phyloP scores from a whole-genome alignment of 495 filamentous ascomycete species.

The Talaromyces adpressus region DNA sequence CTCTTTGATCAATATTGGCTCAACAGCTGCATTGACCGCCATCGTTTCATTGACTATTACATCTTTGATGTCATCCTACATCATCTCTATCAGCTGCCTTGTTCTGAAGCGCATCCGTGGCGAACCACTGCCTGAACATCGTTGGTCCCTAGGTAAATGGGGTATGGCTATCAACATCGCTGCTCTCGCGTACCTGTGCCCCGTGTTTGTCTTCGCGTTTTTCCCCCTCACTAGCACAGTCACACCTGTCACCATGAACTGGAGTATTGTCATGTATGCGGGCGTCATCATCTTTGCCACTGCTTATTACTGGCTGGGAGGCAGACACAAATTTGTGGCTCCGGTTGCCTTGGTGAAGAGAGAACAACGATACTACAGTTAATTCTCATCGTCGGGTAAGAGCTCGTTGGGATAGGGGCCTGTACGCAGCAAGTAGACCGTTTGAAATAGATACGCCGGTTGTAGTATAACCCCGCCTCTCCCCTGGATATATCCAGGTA shows the following conservation, averaged over 20 bases:
- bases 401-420: background rate
- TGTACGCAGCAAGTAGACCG: background rate
- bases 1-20: constrained; percentile 48
- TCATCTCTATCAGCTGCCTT: constrained; percentile 42
- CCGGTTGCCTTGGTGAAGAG: constrained; percentile 39
- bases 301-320: constrained; percentile 34
- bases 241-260: constrained; percentile 38
- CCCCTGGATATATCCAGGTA: background rate
- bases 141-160: constrained; percentile 42
- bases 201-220: constrained; percentile 47
- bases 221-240: constrained; percentile 42
- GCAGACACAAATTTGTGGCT: constrained; percentile 35
- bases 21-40: constrained; percentile 37
- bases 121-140: constrained; percentile 32
- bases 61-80: constrained; percentile 40
- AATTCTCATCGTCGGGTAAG: background rate
- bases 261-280: constrained; percentile 40
- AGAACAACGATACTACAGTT: constrained; percentile 9
- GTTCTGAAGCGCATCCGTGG: constrained; percentile 36
- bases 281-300: constrained; percentile 38
- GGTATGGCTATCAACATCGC: constrained; percentile 42
- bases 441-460: background rate
- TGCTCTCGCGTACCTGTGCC: constrained; percentile 32
- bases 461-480: background rate
- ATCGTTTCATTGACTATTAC: constrained; percentile 40